Evolutionary conservation across 2,329 filamentous ascomycete genomes (phyloP).

Genomic region (Aspergillus sp.): DNA sequence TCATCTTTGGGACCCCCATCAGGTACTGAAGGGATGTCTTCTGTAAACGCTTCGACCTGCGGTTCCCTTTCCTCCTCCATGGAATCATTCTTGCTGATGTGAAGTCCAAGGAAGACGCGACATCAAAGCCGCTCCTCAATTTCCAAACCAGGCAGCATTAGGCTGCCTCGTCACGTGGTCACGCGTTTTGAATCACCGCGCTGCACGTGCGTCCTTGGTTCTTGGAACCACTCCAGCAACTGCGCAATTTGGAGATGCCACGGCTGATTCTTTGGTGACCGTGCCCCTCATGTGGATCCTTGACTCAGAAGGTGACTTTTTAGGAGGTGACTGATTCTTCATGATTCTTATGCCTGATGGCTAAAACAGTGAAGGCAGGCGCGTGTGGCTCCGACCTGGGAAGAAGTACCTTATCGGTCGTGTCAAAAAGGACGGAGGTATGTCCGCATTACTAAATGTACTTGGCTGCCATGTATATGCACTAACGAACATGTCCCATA

Average conservation of each 20-base stretch:
- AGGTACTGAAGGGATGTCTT: slow-evolving; percentile 10
- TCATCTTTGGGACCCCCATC: slow-evolving; percentile 38
- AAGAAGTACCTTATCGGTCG: slow-evolving; percentile 86
- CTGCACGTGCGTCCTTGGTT: slow-evolving; percentile 2
- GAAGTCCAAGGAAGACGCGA: not conserved
- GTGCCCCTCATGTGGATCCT: slow-evolving; percentile 65
- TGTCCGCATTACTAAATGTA: slow-evolving; percentile 8
- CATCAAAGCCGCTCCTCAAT: slow-evolving; percentile 3
- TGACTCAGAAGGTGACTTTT: slow-evolving; percentile 55
- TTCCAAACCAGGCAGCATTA: slow-evolving; percentile 33
- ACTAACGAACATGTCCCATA: slow-evolving; percentile 36
- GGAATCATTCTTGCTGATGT: slow-evolving; percentile 19
- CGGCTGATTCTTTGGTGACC: slow-evolving; percentile 1
- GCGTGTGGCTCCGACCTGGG: slow-evolving; percentile 83
- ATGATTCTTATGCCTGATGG: slow-evolving; percentile 32
- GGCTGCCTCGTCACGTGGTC: slow-evolving; percentile 40
- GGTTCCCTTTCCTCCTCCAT: slow-evolving; percentile 28
- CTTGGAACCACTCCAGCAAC: slow-evolving; percentile 2
- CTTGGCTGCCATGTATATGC: not conserved
- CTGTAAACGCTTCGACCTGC: slow-evolving; percentile 22
- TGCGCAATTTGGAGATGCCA: slow-evolving; percentile 10
- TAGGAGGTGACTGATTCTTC: slow-evolving; percentile 52
- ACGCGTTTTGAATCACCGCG: slow-evolving; percentile 35
- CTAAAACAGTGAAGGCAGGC: slow-evolving; percentile 59
- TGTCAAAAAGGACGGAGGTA: slow-evolving; percentile 67